phyloP scores from a whole-genome alignment of 2,329 filamentous ascomycete genomes.

The Parafenestella ontariensis region DNA sequence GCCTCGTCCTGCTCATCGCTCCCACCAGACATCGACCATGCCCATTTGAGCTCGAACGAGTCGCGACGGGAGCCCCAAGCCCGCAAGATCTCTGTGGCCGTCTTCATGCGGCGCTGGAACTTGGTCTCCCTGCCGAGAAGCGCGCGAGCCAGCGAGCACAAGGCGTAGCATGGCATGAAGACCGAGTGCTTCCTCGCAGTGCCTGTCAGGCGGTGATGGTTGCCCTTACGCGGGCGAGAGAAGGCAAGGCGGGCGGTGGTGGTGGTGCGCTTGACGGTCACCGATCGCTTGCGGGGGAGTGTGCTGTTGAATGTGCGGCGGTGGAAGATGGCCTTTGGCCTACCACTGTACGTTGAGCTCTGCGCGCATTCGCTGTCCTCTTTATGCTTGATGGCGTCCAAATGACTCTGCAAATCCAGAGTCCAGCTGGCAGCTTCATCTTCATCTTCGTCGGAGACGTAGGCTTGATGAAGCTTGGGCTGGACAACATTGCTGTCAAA shows the following conservation, averaged over 20 bases:
- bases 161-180: constrained; percentile 1
- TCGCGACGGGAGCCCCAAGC: background rate
- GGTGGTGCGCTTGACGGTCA: background rate
- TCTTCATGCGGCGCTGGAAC: background rate
- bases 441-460: background rate
- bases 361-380: background rate
- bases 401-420: background rate
- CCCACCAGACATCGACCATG: background rate
- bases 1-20: too few species aligned
- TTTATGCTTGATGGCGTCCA: too few species aligned
- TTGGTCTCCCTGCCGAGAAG: background rate
- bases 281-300: background rate
- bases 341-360: background rate
- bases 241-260: background rate
- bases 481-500: too few species aligned
- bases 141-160: background rate
- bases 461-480: too few species aligned
- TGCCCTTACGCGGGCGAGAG: background rate
- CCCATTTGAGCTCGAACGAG: background rate
- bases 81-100: background rate
- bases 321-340: constrained; percentile 4
- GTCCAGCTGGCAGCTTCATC: background rate
- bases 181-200: constrained; percentile 1
- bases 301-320: constrained; percentile 9
- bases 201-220: background rate